Percentiles rank a stretch among this genome's conserved stretches.
phyloP scores from a whole-genome alignment of 163 green algal genomes.

The Scenedesmus sp. region DNA sequence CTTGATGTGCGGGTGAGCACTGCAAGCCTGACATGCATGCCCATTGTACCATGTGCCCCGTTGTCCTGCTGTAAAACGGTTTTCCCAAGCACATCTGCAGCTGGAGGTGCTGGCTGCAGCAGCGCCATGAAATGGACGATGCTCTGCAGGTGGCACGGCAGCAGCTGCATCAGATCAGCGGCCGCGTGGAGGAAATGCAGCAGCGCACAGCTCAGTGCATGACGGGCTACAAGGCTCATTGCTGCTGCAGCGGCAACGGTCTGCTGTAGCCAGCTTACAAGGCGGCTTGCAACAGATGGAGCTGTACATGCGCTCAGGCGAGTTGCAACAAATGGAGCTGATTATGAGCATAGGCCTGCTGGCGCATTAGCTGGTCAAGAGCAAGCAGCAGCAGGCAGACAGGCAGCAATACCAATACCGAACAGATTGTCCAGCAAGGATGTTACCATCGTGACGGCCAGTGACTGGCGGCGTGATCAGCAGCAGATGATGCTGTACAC shows the following conservation, averaged over 20 bases:
- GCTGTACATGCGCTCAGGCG: too few relatives aligned
- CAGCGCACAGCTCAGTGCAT: conserved; percentile 26
- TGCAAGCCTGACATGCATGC: not conserved
- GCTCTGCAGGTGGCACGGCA: not conserved
- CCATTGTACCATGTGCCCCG: not conserved
- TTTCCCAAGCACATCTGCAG: not conserved
- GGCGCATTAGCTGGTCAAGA: not conserved
- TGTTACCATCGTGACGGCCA: not conserved
- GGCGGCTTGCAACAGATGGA: conserved; percentile 29
- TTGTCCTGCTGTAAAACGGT: conserved; percentile 4
- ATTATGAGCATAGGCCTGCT: conserved; percentile 9
- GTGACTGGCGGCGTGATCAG: not conserved
- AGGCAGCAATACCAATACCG: not conserved
- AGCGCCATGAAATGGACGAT: not conserved
- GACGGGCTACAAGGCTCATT: conserved; percentile 11
- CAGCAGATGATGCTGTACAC: too few relatives aligned
- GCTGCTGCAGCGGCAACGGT: conserved; percentile 19
- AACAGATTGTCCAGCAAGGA: not conserved
- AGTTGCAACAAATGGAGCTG: too few relatives aligned
- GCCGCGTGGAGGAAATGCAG: conserved; percentile 12
- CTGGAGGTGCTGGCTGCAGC: conserved; percentile 10
- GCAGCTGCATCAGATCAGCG: conserved; percentile 24
- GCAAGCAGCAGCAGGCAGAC: conserved; percentile 17
- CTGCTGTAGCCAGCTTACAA: not conserved
- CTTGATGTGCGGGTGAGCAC: too few relatives aligned